These are phyloP conservation scores for Penicillium verhagenii DNA, from an alignment of 495 filamentous ascomycete species.

Conservation along the genomic window DNA sequence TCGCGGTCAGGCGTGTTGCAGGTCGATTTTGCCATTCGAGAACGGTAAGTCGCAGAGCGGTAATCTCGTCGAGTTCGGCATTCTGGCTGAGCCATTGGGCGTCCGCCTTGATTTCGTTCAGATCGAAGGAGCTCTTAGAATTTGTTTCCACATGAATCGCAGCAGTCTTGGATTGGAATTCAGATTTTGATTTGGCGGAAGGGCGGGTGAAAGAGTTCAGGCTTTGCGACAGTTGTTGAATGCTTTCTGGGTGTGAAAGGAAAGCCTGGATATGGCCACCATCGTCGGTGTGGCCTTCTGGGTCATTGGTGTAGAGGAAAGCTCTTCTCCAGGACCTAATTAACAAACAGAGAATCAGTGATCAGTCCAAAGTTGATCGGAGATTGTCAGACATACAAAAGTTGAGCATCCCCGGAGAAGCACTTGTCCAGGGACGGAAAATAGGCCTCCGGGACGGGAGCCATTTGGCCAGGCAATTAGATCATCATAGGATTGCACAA, in stretches of 20 bases:
- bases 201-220: conserved; percentile 60
- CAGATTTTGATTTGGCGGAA: conserved; percentile 59
- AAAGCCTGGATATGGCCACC: conserved; percentile 56
- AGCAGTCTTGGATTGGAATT: conserved; percentile 84
- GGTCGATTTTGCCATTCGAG: conserved; percentile 82
- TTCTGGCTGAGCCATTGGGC: conserved; percentile 79
- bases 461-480: conserved; percentile 66
- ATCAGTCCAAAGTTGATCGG: background rate
- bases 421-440: conserved; percentile 65
- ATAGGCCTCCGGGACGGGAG: conserved; percentile 58
- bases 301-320: conserved; percentile 62
- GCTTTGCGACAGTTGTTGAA: conserved; percentile 63
- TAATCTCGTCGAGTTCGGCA: conserved; percentile 74
- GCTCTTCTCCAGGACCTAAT: conserved; percentile 76
- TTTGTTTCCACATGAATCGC: conserved; percentile 82
- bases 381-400: conserved; percentile 48
- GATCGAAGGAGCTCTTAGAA: conserved; percentile 63
- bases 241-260: conserved; percentile 63
- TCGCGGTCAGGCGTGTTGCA: conserved; percentile 59
- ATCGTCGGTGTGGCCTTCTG: conserved; percentile 46
- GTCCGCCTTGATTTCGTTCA: conserved; percentile 82
- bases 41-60: conserved; percentile 75
- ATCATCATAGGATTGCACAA: conserved; percentile 44
- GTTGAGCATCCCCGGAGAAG: conserved; percentile 54
- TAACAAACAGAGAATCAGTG: background rate